Conservation (phyloP, 345 rosid genomes). For the Luvunga scandens region DNA sequence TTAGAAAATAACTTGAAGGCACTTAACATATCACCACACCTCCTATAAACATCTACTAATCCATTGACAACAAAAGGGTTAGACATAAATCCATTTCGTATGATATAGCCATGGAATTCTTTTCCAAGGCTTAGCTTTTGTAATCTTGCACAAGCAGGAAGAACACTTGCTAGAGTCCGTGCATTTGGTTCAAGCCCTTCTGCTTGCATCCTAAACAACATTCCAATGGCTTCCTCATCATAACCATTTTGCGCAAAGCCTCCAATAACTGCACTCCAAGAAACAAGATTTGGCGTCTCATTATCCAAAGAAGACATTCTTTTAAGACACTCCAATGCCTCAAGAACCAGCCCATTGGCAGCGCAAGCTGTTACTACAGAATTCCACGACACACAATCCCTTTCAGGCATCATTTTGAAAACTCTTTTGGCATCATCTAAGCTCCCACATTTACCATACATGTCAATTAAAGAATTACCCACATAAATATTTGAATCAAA, state of each 20-base stretch:
- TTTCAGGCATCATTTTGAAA: constrained; percentile 32
- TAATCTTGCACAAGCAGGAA: constrained; percentile 67
- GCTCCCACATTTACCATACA: constrained; percentile 53
- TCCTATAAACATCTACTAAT: constrained; percentile 54
- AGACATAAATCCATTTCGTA: constrained; percentile 43
- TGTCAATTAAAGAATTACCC: constrained; percentile 49
- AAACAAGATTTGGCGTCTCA: constrained; percentile 42
- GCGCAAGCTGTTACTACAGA: constrained; percentile 50
- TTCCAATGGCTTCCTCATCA: constrained; percentile 45
- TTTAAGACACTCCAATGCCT: constrained; percentile 37
- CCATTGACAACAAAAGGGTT: constrained; percentile 57
- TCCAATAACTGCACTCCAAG: constrained; percentile 65
- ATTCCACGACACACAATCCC: constrained; percentile 57
- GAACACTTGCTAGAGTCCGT: constrained; percentile 56
- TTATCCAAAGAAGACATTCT: constrained; percentile 30
- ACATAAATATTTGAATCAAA: constrained; percentile 38
- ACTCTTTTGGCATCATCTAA: constrained; percentile 42
- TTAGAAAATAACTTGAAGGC: constrained; percentile 48
- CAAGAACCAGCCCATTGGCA: constrained; percentile 41
- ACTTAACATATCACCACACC: constrained; percentile 51
- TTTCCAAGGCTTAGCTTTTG: constrained; percentile 42
- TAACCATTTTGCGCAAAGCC: constrained; percentile 57
- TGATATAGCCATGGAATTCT: constrained; percentile 50
- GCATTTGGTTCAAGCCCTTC: constrained; percentile 56
- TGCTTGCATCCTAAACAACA: constrained; percentile 42